Percentiles rank a stretch among this genome's conserved stretches.
These are phyloP conservation scores for Hippophae gyantsensis DNA, from an alignment of 306 rosid species.

Conservation along the genomic window DNA sequence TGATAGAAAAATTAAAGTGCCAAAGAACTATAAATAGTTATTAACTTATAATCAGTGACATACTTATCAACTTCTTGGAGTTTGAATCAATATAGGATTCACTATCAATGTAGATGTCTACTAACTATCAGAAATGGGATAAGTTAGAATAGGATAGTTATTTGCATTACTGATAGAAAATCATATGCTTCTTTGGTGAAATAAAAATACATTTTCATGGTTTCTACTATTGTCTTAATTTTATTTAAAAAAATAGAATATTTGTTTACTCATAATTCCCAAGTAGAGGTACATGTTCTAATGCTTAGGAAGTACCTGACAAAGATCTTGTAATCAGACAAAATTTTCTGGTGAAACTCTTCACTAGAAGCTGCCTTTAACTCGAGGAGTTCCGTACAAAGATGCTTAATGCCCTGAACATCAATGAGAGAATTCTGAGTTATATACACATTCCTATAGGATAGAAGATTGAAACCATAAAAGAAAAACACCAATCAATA, in stretches of 20 bases:
- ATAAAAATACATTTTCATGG: too few species aligned
- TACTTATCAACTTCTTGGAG: too few species aligned
- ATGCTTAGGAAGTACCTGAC: constrained; percentile 33
- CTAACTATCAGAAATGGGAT: too few species aligned
- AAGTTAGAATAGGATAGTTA: too few species aligned
- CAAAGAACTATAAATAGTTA: background rate
- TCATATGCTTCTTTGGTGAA: too few species aligned
- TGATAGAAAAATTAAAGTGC: background rate
- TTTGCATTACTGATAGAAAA: too few species aligned
- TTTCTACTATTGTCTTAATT: too few species aligned
- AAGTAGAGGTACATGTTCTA: background rate
- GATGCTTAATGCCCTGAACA: constrained; percentile 62
- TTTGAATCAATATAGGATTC: too few species aligned
- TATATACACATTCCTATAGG: background rate
- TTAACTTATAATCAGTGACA: background rate
- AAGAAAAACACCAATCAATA: too few species aligned
- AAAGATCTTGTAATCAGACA: constrained; percentile 48
- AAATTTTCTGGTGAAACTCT: constrained; percentile 46
- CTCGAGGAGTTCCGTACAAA: constrained; percentile 71
- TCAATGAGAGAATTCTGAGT: background rate
- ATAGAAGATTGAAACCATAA: background rate
- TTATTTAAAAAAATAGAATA: too few species aligned
- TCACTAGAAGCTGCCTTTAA: constrained; percentile 56
- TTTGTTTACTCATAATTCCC: too few species aligned
- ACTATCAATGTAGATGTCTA: too few species aligned